Evolutionary conservation across 768 basidiomycete species (phyloP).

Genomic region (Tremella yokohamensis): DNA sequence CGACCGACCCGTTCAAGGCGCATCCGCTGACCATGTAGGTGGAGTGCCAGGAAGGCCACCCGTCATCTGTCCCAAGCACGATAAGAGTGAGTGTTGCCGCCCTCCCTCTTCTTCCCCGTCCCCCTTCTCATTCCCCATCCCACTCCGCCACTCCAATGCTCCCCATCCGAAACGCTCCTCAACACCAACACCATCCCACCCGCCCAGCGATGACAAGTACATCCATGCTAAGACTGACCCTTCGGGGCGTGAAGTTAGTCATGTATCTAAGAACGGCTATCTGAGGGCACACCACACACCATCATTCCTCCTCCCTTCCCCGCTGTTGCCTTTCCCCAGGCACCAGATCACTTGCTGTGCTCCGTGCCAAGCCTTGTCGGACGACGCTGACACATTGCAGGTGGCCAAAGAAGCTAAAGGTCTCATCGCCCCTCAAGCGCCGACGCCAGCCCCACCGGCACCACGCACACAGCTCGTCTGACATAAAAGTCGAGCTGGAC

Average conservation of each 20-base stretch:
- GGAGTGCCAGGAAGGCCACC: too few species aligned
- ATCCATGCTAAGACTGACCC: constrained; percentile 50
- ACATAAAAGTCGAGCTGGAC: too few species aligned
- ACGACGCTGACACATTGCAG: constrained; percentile 1
- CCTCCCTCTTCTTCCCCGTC: background rate
- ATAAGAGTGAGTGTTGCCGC: background rate
- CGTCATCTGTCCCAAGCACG: too few species aligned
- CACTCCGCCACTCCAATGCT: too few species aligned
- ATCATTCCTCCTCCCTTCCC: constrained; percentile 5
- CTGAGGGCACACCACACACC: constrained; percentile 25
- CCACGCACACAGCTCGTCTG: too few species aligned
- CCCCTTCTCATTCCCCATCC: background rate
- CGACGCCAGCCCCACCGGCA: too few species aligned
- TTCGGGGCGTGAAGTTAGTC: constrained; percentile 39
- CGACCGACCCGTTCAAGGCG: too few species aligned
- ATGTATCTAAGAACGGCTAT: constrained; percentile 43
- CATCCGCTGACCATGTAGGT: too few species aligned
- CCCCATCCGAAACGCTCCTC: background rate
- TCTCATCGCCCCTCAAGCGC: too few species aligned
- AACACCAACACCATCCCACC: background rate
- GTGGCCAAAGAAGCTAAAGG: too few species aligned
- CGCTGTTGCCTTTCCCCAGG: background rate
- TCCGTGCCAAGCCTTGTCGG: background rate
- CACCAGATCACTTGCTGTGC: too few species aligned
- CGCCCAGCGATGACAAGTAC: constrained; percentile 43